Conservation (phyloP, 371 early-diverging fungal genomes). For the Lichtheimia hyalospora region DNA sequence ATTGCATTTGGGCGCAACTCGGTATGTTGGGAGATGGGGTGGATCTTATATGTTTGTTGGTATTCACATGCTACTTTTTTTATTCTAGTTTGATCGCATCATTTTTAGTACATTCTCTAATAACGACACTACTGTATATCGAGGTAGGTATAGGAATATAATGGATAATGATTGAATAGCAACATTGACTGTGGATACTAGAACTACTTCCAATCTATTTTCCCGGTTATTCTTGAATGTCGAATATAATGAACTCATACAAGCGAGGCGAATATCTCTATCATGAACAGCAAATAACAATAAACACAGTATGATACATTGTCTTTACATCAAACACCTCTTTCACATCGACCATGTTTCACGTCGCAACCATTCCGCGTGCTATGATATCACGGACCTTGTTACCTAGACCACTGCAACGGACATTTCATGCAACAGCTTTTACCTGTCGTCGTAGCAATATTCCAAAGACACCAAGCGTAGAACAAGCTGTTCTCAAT, state of each 20-base stretch:
- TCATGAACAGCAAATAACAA: too few relatives aligned
- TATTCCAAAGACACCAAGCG: constrained; percentile 44
- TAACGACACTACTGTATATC: constrained; percentile 41
- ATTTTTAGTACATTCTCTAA: constrained; percentile 75
- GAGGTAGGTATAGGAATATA: constrained; percentile 15
- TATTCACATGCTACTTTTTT: background rate
- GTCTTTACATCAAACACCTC: too few relatives aligned
- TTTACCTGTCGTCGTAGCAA: constrained; percentile 5
- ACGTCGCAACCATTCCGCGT: too few relatives aligned
- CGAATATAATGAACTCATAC: too few relatives aligned
- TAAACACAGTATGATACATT: too few relatives aligned
- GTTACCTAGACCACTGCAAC: constrained; percentile 1
- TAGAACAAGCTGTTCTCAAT: constrained; percentile 85
- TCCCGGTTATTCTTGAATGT: constrained; percentile 17
- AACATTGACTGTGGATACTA: constrained; percentile 9
- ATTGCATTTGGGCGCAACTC: constrained; percentile 19
- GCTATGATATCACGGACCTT: background rate
- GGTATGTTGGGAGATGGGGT: constrained; percentile 1
- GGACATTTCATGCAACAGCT: background rate
- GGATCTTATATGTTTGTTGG: background rate
- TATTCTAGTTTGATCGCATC: constrained; percentile 57
- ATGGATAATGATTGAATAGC: background rate
- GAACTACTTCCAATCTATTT: constrained; percentile 42
- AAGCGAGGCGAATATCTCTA: too few relatives aligned
- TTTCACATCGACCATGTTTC: too few relatives aligned